Evolutionary conservation across 148 eudicot species (phyloP), one percentile per base, ranked within the genome.

Genomic region (Camellia japonica): DNA sequence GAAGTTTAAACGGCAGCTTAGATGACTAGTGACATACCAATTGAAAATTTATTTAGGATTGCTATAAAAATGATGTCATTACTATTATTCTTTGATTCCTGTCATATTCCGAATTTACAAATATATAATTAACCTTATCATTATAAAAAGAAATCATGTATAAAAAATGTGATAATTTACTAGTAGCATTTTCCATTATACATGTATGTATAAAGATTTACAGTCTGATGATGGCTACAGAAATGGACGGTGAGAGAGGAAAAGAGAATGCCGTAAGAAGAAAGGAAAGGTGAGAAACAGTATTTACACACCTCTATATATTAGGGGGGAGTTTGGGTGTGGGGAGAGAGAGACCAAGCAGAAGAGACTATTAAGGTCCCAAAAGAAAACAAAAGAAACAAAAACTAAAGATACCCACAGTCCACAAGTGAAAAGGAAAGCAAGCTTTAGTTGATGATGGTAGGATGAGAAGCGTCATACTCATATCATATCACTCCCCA

Each of bases 251-350:
- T 60, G 74, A 52, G 75, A 65, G 81, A 76, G 79, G 49, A 68
- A 83, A 81, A 84, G 8, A 69, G 78, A 77, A 81, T 85, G 90
- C 84, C 88, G 84, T 83, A 81, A 85, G 76, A 70, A 81, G 84
- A 82, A 88, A 86, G 87, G 72, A 85, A 87, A 87, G 83, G 78
- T 79, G 71, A 80, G 52, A 65, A 51, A 46, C 80, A 77, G 58
- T 81, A 77, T 74, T 76, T 79, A 30, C 81, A 80, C 80, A 68
- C 79, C 83, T 46, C 81, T 85, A 59, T 83, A 65, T 75, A 69
- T 65, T 55, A 63, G 60, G 79, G 68, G 51, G 77, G 30, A 68
- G 77, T n/a, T 15, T 69, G 18, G 75, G 68, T 68, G 68, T 47
- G 59, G 68, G 47, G 65, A 71, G 42, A 64, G 67, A 3, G 41